phyloP scores from a whole-genome alignment of 1,284 basidiomycete genomes.

The Quambalaria eucalypti region DNA sequence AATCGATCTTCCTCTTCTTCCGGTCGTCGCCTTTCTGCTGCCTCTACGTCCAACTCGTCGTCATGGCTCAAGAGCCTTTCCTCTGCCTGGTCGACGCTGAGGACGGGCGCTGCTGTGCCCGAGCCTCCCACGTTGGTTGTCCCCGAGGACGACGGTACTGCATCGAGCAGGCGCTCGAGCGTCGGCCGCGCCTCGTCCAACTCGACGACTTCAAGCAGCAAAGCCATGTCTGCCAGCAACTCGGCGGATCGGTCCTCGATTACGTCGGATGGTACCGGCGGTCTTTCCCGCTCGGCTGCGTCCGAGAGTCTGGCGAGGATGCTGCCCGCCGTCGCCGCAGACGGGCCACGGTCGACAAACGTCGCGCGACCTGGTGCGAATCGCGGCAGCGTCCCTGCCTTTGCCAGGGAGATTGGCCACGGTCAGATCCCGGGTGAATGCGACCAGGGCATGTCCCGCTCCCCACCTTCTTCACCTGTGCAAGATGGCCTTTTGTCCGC shows the following conservation, averaged over 20 bases:
- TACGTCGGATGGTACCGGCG: neutral
- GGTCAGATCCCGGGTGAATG: constrained; percentile 31
- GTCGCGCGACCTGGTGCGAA: constrained; percentile 25
- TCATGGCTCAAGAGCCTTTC: neutral
- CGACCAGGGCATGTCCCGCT: constrained; percentile 5
- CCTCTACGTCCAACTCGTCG: too few species aligned
- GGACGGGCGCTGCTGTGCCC: neutral
- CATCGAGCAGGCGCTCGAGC: neutral
- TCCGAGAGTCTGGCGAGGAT: neutral
- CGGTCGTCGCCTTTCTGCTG: neutral
- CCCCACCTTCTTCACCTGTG: too few species aligned
- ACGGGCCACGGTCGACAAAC: too few species aligned
- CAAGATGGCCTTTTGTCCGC: too few species aligned
- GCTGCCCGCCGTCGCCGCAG: neutral
- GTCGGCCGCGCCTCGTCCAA: too few species aligned
- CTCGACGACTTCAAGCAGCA: too few species aligned
- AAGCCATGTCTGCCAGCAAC: too few species aligned
- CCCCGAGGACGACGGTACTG: neutral
- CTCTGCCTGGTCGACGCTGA: neutral
- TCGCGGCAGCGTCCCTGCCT: constrained; percentile 32
- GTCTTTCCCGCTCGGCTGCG: neutral
- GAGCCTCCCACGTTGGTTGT: neutral
- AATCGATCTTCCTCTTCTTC: too few species aligned
- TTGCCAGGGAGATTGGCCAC: constrained; percentile 30
- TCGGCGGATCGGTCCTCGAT: neutral